Evolutionary conservation across 345 rosid species (phyloP), one percentile per base, ranked within the genome.

Genomic region (Aethionema arabicum): DNA sequence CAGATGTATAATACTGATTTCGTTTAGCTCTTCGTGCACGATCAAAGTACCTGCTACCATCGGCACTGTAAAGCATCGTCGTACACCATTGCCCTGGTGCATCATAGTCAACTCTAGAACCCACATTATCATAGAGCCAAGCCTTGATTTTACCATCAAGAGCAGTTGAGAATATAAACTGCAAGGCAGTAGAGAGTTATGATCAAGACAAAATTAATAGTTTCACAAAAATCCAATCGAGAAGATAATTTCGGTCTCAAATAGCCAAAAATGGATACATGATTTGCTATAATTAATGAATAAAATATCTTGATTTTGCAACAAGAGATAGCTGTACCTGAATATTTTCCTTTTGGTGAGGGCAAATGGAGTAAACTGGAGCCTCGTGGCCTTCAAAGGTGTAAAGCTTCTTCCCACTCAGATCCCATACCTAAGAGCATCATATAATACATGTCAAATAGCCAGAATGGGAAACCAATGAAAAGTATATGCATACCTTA

Each of bases 141-240:
- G 97, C 91, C 68, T 86, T 90, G 49, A 90, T 90, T 73, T 86
- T 90, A 72, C 97, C 97, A 74, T 90, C 97, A 59, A 81, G 67
- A 36, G 91, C 87, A n/a, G 97, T 90, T 36, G 97, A 86, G 63
- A 90, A 90, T 13, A 90, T 82, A 63, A 90, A 90, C 95, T 90
- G 88, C 63, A 47, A 40, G 60, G 52, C 33, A 32, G 49, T 21
- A 32, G 14, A 32, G 52, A 71, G 37, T 60, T 21, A 36, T 14
- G 7, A 42, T 16, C 14, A 16, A 59, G 8, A 65, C 40, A 38
- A 44, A 36, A 42, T n/a, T n/a, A 47, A 27, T 14, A 38, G 11
- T 13, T 42, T 36, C 55, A 10, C 58, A 57, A 36, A 5, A 12
- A 56, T 30, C 51, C 14, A 31, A 15, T 56, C 33, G 42, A 33